Conservation (phyloP, 495 filamentous ascomycete species). For the Aspergillus avenaceus region DNA sequence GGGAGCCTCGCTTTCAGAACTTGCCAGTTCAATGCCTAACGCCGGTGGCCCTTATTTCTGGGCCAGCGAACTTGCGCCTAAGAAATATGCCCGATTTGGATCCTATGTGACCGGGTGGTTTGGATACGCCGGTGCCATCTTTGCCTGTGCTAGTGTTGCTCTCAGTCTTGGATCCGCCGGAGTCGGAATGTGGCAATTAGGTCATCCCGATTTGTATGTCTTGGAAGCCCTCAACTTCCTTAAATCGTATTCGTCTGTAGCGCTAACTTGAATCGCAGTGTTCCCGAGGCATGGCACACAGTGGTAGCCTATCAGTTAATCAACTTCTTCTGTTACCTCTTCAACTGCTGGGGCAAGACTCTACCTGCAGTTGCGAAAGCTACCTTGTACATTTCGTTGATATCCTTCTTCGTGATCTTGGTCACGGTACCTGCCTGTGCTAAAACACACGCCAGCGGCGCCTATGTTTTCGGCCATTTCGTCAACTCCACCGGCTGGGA, state of each 20-base stretch:
- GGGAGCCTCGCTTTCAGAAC: conserved; percentile 51
- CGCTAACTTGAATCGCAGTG: conserved; percentile 24
- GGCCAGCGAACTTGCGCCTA: conserved; percentile 55
- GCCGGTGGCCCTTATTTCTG: conserved; percentile 64
- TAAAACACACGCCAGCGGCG: conserved; percentile 47
- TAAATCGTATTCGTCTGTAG: neutral
- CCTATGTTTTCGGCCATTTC: conserved; percentile 60
- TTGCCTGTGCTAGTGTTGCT: conserved; percentile 56
- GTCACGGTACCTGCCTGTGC: conserved; percentile 53
- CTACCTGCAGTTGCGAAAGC: conserved; percentile 47
- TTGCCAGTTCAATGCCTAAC: conserved; percentile 56
- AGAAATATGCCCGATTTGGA: conserved; percentile 45
- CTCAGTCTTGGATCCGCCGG: conserved; percentile 47
- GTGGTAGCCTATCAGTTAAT: conserved; percentile 48
- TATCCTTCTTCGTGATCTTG: conserved; percentile 51
- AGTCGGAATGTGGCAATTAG: conserved; percentile 56
- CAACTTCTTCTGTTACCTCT: conserved; percentile 54
- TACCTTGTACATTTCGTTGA: conserved; percentile 48
- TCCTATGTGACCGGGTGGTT: conserved; percentile 57
- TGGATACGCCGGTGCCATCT: conserved; percentile 54
- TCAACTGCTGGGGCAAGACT: conserved; percentile 55
- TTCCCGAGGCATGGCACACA: conserved; percentile 52
- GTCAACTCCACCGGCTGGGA: conserved; percentile 61
- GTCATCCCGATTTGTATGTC: conserved; percentile 53
- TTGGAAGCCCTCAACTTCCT: neutral